Percentiles rank a stretch among this genome's conserved stretches.
These are phyloP conservation scores for Candida mattraensis DNA, from an alignment of 805 yeast genomes.

Conservation along the genomic window DNA sequence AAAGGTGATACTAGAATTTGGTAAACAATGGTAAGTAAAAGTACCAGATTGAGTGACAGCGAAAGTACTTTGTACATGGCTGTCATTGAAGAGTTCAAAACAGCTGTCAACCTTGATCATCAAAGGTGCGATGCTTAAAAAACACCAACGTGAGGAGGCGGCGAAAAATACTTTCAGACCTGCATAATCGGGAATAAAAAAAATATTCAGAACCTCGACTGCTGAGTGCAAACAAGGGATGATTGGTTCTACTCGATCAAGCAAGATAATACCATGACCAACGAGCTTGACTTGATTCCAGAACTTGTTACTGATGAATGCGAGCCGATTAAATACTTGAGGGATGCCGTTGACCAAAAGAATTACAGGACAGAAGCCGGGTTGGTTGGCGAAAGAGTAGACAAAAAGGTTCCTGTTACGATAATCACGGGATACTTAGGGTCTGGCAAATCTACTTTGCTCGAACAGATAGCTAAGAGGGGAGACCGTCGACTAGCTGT, in stretches of 20 bases:
- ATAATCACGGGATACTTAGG: constrained; percentile 95
- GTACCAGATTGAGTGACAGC: constrained; percentile 22
- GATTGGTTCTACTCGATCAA: no score
- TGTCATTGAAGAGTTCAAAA: background rate
- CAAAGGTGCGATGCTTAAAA: no score
- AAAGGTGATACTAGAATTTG: constrained; percentile 67
- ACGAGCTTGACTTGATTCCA: constrained; percentile 26
- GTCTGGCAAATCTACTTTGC: constrained; percentile 86
- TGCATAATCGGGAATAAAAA: no score
- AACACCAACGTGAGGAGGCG: no score
- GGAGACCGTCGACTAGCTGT: constrained; percentile 82
- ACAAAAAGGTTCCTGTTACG: constrained; percentile 76
- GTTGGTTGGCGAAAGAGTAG: constrained; percentile 20
- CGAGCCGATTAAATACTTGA: constrained; percentile 27
- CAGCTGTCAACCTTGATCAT: no score
- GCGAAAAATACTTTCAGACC: no score
- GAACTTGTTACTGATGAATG: constrained; percentile 27
- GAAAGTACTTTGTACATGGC: background rate
- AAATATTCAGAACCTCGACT: no score
- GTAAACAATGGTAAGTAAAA: constrained; percentile 46
- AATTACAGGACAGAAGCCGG: constrained; percentile 18
- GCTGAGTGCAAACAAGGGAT: no score
- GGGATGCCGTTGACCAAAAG: constrained; percentile 6
- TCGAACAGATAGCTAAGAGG: constrained; percentile 68
- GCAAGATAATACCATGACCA: no score